Base-by-base conservation (phyloP, 192 early-diverging fungal species). In the Coemansia sp. region DNA sequence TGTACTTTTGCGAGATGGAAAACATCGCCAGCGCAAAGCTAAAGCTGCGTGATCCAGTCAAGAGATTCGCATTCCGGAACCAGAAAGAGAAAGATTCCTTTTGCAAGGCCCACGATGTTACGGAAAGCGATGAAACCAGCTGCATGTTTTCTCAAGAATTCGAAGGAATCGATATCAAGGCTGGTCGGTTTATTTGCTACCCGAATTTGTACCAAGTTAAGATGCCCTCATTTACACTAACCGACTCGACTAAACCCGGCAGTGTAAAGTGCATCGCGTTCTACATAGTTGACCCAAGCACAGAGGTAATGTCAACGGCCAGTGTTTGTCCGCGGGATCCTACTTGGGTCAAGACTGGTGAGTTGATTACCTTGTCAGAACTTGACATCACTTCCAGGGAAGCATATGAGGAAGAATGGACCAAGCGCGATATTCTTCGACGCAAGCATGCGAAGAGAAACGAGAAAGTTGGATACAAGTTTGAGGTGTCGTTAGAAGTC, bases 1-100 rank as follows among this genome's bases (percentile, higher is more conserved):
- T 92, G 40, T 87, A 88, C 68, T 92, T 91, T 73, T 91, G 90
- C 69, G 81, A 84, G 51, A 65, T 87, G 0, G 85, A 87, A 16
- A 91, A 93, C 83, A 87, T 92, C 46, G 87, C 21, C 50, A 53
- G 0, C 50, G 9, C 50, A 6, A 29, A 6, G 50, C 19, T 53
- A 24, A 29, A 29, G 50, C 8, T 53, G 21, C 50, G 50, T 0
- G 50, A 53, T 6, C 50, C 50, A n/a, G 21, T 53, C 24, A 27
- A 27, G 24, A 27, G 24, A 27, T 27, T 27, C 24, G 24, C 24
- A 27, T 27, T 27, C 24, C 24, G 24, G 24, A 27, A 27, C 24
- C 24, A 27, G 19, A 10, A 21, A 29, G 50, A 53, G 0, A 9
- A 53, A 11, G 0, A 29, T 1, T 27, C 24, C 24, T 53, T 53